Evolutionary conservation across 441 rosid genomes (phyloP), one percentile per base, ranked within the genome.

Genomic region (Arabidopsis lyrata): DNA sequence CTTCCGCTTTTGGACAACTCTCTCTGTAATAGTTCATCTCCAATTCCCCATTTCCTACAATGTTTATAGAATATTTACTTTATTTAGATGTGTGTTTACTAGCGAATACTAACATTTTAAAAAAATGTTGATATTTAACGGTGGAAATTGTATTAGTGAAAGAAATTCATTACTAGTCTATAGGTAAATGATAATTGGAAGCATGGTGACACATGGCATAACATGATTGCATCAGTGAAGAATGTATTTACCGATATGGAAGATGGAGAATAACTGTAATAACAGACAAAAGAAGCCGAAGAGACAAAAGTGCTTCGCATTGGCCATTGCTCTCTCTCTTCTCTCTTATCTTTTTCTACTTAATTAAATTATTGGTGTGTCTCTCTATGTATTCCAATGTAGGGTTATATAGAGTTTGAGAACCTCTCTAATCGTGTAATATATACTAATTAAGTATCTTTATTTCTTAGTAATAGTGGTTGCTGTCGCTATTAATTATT

Each of bases 1-100:
- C 95, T 77, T 91, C 97, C 34, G 96, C 96, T 68, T 79, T 83
- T 4, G 96, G 93, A 73, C 96, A 91, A 62, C 87, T 89, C 16
- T 86, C 47, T 24, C 70, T 78, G 52, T 91, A 91, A 83, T 84
- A 88, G 60, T 86, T 85, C 73, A 81, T 63, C 74, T 82, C 88
- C 38, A 93, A 87, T 4, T 90, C 85, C 27, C 95, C 76, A 76
- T 76, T 74, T 16, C 86, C 96, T 90, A 44, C 12, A 70, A 2
- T 15, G 2, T n/a, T 48, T 24, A 24, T 24, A 31, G 50, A 48
- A 14, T 18, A 31, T 34, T 34, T 7, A 0, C 9, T 66, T 59
- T 8, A 48, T 48, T 47, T 16, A 57, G 14, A n/a, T 62, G 11
- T 3, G 58, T 36, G 29, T 31, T 15, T 24, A 74, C 31, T 32